phyloP scores from a whole-genome alignment of 139 green algal species.

The Pleodorina starrii region DNA sequence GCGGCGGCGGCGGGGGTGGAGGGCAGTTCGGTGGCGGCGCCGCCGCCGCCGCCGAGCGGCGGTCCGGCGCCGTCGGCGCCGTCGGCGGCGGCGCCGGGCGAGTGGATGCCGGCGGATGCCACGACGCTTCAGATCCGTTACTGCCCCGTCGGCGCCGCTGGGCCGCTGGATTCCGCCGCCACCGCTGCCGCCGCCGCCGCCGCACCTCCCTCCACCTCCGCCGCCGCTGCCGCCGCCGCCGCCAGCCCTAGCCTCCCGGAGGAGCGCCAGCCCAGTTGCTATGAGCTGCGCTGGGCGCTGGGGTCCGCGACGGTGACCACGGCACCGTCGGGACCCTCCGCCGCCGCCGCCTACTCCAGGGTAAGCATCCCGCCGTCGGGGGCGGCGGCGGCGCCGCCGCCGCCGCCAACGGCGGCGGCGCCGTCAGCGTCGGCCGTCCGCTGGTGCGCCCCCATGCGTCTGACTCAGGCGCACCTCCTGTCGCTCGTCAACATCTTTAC shows the following conservation, averaged over 20 bases:
- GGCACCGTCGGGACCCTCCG: background rate
- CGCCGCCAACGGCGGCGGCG: background rate
- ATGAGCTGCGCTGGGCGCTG: conserved; percentile 28
- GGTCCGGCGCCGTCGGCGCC: too few relatives aligned
- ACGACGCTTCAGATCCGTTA: conserved; percentile 30
- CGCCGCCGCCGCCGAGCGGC: background rate
- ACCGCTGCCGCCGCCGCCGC: background rate
- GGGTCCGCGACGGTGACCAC: background rate
- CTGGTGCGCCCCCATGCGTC: conserved; percentile 14
- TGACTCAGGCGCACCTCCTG: conserved; percentile 11
- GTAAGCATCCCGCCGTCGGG: background rate
- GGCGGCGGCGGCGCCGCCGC: background rate
- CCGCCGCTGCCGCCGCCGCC: background rate
- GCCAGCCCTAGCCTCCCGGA: background rate
- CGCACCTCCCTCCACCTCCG: too few relatives aligned
- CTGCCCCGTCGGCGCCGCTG: background rate
- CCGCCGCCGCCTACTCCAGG: background rate
- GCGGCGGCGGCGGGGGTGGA: background rate
- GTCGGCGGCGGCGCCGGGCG: background rate
- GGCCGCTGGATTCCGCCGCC: too few relatives aligned
- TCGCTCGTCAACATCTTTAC: conserved; percentile 44
- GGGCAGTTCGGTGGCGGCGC: conserved; percentile 14
- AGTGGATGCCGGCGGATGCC: conserved; percentile 4
- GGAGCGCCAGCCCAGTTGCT: conserved; percentile 6
- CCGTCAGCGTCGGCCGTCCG: background rate